Percentiles rank a stretch among this genome's conserved stretches.
phyloP scores from a whole-genome alignment of 1,284 basidiomycete species.

The Salmacisia buchloeana region DNA sequence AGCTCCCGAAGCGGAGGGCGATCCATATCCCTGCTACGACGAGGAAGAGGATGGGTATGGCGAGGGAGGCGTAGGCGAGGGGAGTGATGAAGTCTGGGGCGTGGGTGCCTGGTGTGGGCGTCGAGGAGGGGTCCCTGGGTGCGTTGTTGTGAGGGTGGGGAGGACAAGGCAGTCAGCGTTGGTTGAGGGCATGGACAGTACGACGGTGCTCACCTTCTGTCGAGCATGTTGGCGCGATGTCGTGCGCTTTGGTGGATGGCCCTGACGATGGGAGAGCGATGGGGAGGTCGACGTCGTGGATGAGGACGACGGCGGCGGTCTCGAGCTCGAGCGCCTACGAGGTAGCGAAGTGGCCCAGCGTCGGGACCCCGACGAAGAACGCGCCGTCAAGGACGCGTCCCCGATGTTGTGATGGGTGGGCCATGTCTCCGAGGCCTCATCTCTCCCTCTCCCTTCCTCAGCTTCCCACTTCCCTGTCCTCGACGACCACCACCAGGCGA shows the following conservation, averaged over 20 bases:
- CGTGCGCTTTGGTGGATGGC: background rate
- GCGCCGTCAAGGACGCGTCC: too few relatives aligned
- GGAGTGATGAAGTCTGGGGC: conserved; percentile 6
- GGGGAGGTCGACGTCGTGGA: background rate
- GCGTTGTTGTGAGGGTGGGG: background rate
- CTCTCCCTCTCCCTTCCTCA: too few relatives aligned
- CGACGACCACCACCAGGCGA: too few relatives aligned
- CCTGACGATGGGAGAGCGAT: background rate
- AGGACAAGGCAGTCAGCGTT: background rate
- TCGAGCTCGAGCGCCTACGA: too few relatives aligned
- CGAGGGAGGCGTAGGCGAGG: background rate
- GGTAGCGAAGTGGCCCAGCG: too few relatives aligned
- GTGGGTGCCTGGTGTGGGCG: conserved; percentile 1
- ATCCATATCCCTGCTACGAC: conserved; percentile 3
- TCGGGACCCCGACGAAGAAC: too few relatives aligned
- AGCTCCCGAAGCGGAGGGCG: background rate
- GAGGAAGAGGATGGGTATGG: conserved; percentile 7
- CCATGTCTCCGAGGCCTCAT: too few relatives aligned
- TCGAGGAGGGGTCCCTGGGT: background rate
- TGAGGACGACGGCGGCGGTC: too few relatives aligned
- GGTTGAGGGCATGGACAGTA: background rate
- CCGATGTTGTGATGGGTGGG: too few relatives aligned
- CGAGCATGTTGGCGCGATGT: background rate
- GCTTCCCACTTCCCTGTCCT: too few relatives aligned
- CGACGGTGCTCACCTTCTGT: background rate